Evolutionary conservation across 352 stramenopile species (phyloP).

Genomic region (Pythium plurisporium): DNA sequence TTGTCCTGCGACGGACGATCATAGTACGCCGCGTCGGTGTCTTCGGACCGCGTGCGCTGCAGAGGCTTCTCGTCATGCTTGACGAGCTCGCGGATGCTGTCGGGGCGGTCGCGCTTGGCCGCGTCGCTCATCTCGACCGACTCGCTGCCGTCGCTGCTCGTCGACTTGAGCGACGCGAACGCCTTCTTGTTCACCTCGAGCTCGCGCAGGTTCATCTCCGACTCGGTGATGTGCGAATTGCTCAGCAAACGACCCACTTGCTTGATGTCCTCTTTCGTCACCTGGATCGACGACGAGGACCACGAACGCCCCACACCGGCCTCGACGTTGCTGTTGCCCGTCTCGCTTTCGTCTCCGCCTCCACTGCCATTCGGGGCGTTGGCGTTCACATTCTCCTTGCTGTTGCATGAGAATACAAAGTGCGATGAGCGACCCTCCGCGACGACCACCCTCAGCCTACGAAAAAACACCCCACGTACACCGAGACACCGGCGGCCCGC

Average conservation of each 20-base stretch:
- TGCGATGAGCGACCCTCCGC: background rate
- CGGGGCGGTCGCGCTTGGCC: conserved; percentile 64
- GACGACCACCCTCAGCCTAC: background rate
- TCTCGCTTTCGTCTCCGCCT: conserved; percentile 16
- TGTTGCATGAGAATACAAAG: conserved; percentile 15
- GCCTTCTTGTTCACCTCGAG: conserved; percentile 76
- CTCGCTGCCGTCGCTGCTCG: conserved; percentile 31
- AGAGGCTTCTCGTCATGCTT: conserved; percentile 59
- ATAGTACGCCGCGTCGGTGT: conserved; percentile 16
- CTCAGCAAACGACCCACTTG: conserved; percentile 57
- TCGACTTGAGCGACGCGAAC: conserved; percentile 27
- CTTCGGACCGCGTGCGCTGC: conserved; percentile 54
- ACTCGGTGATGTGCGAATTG: conserved; percentile 79
- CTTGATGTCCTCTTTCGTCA: conserved; percentile 81
- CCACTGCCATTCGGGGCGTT: conserved; percentile 4
- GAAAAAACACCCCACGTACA: conserved; percentile 7
- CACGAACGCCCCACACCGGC: conserved; percentile 37
- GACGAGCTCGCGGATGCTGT: conserved; percentile 57
- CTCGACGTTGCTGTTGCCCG: conserved; percentile 29
- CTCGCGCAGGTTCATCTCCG: conserved; percentile 69
- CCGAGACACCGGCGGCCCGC: conserved; percentile 28
- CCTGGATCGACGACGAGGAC: conserved; percentile 66
- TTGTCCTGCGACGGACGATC: conserved; percentile 31
- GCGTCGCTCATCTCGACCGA: conserved; percentile 23
- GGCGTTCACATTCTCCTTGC: conserved; percentile 40